Evolutionary conservation across 2,329 filamentous ascomycete species (phyloP).

Genomic region (Apiospora malaysiana): DNA sequence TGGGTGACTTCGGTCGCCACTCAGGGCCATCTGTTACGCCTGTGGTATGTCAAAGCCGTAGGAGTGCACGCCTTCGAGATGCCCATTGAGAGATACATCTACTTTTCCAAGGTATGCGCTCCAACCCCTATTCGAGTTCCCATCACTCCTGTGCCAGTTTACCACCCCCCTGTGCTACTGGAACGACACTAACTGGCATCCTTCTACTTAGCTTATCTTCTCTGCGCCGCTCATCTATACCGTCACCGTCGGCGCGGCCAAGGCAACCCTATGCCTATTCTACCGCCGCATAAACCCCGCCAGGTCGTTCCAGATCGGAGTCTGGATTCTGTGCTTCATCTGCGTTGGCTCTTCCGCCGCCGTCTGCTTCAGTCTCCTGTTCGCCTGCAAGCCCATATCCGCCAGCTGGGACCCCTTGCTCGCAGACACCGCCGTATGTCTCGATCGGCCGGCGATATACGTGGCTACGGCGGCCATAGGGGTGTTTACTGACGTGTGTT

Average conservation of each 20-base stretch:
- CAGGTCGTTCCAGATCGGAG: slow-evolving; percentile 39
- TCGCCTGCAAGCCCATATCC: slow-evolving; percentile 44
- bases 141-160: too few relatives aligned
- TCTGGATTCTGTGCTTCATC: slow-evolving; percentile 39
- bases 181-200: background rate
- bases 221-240: slow-evolving; percentile 38
- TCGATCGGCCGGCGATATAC: slow-evolving; percentile 54
- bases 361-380: slow-evolving; percentile 43
- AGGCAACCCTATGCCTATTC: slow-evolving; percentile 46
- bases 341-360: slow-evolving; percentile 40
- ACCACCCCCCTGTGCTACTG: background rate
- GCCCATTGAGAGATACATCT: slow-evolving; percentile 25
- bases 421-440: slow-evolving; percentile 43
- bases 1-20: slow-evolving; percentile 21
- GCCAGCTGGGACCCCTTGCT: slow-evolving; percentile 40
- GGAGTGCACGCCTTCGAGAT: slow-evolving; percentile 29
- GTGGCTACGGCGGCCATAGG: slow-evolving; percentile 54
- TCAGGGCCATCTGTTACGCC: slow-evolving; percentile 20
- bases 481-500: slow-evolving; percentile 53
- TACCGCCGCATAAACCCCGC: slow-evolving; percentile 45
- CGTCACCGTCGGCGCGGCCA: slow-evolving; percentile 43
- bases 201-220: slow-evolving; percentile 24
- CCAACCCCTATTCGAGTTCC: too few relatives aligned
- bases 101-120: slow-evolving; percentile 24
- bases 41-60: slow-evolving; percentile 23